A percentile compares a stretch with the other conserved stretches of the same genome.
phyloP scores from a whole-genome alignment of 1,139 yeast genomes.

The Saccharomyces uvarum region DNA sequence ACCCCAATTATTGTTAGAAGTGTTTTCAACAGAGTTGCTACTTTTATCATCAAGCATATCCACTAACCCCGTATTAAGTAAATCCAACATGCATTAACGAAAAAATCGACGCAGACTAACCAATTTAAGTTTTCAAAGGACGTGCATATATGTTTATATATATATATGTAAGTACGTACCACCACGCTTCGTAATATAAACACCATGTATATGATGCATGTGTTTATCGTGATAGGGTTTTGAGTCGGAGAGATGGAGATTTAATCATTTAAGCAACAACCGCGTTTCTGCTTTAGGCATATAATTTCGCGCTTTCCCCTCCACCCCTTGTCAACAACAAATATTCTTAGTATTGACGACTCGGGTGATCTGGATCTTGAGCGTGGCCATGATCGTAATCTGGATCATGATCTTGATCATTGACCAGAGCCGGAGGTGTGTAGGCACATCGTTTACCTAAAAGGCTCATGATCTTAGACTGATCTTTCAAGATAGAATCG shows the following conservation, averaged over 20 bases:
- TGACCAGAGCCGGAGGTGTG: background rate
- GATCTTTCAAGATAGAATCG: conserved; percentile 2
- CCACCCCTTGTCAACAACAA: background rate
- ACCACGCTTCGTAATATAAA: background rate
- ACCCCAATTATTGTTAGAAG: background rate
- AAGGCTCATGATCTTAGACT: background rate
- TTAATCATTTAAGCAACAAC: background rate
- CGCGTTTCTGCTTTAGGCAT: background rate
- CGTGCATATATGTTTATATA: background rate
- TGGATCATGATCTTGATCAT: background rate
- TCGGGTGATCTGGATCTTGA: background rate
- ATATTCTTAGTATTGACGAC: background rate
- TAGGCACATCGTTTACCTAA: background rate
- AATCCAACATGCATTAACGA: background rate
- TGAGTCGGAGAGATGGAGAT: background rate
- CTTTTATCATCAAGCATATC: background rate
- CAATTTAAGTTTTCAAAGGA: background rate
- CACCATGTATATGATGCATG: background rate
- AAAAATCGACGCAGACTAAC: background rate
- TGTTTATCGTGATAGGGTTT: background rate
- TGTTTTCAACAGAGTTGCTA: background rate
- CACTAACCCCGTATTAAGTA: background rate
- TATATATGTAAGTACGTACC: background rate
- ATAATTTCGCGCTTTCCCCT: background rate
- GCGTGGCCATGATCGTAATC: background rate